phyloP scores from a whole-genome alignment of 176 grass and related monocot genomes.

The Oryza meyeriana region DNA sequence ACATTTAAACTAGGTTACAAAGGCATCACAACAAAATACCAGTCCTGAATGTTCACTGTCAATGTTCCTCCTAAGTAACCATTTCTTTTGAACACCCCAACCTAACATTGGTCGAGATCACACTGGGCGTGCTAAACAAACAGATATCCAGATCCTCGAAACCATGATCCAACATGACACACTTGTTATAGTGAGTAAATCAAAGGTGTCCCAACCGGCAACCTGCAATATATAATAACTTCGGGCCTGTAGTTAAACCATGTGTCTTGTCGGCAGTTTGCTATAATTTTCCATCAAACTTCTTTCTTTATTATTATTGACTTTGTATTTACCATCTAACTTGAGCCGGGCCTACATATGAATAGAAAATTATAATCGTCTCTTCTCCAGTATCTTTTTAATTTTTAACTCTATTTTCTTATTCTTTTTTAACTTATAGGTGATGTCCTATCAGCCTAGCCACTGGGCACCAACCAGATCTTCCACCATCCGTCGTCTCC shows the following conservation, averaged over 20 bases:
- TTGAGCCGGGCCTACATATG: too few species aligned
- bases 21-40: background rate
- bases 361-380: too few species aligned
- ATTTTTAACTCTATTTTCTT: too few species aligned
- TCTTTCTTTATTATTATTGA: too few species aligned
- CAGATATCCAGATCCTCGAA: background rate
- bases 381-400: too few species aligned
- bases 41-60: background rate
- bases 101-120: background rate
- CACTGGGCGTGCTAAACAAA: background rate
- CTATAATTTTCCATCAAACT: too few species aligned
- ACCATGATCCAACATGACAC: background rate
- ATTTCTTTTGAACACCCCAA: background rate
- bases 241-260: too few species aligned
- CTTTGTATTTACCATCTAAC: too few species aligned
- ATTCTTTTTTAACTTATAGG: background rate
- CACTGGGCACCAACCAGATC: too few species aligned
- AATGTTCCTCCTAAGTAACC: background rate
- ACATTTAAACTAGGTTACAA: slow-evolving; percentile 13
- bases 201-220: background rate
- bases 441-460: background rate
- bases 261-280: too few species aligned
- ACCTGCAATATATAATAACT: background rate
- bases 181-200: background rate
- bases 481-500: too few species aligned